phyloP scores from a whole-genome alignment of 306 rosid species.

The Clitoria ternatea region DNA sequence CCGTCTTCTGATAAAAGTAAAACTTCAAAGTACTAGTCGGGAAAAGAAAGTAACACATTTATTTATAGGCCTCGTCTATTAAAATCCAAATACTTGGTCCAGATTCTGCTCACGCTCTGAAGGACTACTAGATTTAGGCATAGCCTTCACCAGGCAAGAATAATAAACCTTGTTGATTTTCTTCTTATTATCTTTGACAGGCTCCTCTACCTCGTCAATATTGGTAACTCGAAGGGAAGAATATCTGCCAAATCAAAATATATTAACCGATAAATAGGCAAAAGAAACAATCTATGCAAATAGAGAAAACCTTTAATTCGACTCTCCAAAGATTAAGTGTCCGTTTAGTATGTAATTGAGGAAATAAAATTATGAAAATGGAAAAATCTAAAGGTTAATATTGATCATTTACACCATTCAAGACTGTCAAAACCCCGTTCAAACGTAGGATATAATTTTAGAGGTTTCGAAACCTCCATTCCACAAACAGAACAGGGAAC shows the following conservation, averaged over 20 bases:
- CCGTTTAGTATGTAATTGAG: too few relatives aligned
- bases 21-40: not conserved
- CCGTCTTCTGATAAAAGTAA: not conserved
- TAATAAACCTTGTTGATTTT: conserved; percentile 79
- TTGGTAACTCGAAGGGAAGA: conserved; percentile 96
- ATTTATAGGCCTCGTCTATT: too few relatives aligned
- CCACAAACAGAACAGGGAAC: too few relatives aligned
- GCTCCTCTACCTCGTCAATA: conserved; percentile 90
- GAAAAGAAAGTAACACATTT: not conserved
- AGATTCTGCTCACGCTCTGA: conserved; percentile 79
- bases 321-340: too few relatives aligned
- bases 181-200: conserved; percentile 63
- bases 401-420: too few relatives aligned
- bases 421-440: too few relatives aligned
- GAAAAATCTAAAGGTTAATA: too few relatives aligned
- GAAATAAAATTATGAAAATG: too few relatives aligned
- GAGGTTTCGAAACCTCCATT: too few relatives aligned
- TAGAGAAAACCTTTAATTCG: too few relatives aligned
- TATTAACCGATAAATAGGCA: not conserved
- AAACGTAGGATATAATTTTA: too few relatives aligned
- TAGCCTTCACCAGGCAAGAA: conserved; percentile 91
- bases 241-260: conserved; percentile 51
- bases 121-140: conserved; percentile 74
- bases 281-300: not conserved
- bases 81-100: conserved; percentile 66